Evolutionary conservation across 257 asterid genomes (phyloP), one percentile per base, ranked within the genome.

Genomic region (Marsdenia floribunda): DNA sequence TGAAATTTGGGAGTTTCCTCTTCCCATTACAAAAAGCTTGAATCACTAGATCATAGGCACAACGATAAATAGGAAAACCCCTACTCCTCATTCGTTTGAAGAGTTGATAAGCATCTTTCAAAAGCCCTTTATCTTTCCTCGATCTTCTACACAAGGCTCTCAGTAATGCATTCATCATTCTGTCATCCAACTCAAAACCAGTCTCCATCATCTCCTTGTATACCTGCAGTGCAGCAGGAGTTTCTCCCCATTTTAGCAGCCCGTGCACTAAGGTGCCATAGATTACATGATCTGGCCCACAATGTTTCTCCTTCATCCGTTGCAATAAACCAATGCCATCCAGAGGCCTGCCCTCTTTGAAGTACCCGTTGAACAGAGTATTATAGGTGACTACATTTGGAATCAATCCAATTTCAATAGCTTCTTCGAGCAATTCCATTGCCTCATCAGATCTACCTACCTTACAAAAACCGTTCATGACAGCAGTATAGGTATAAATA

Each of bases 381-480:
- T 93, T 93, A 76, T 82, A 93, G 22, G 88, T 86, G 37, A 86
- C 94, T 14, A 78, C 96, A 67, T 73, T 87, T 3, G 97, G 96
- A 1, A 70, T 70, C 76, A 90, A 21, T 64, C 75, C 88, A 80
- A 81, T 85, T 60, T 76, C 81, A 6, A 82, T 26, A 71, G 93
- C 93, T 85, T 90, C 90, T 2, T 75, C 74, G 16, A 90, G 88
- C 83, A 93, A 78, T 72, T 84, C 97, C 3, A 75, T 50, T 2
- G 98, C 98, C 81, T 93, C 98, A 1, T 80, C 68, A 0, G 93
- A 83, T 74, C 93, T 84, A 53, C 98, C 98, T 52, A 90, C 98
- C 78, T 90, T 90, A 67, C 96, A 93, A 5, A 90, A 81, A 1
- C 97, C 97, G 80, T 93, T 90, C 94, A 93, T 93, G 80, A 93